phyloP scores from a whole-genome alignment of 805 yeast species.

The Saccharomyces eubayanus region DNA sequence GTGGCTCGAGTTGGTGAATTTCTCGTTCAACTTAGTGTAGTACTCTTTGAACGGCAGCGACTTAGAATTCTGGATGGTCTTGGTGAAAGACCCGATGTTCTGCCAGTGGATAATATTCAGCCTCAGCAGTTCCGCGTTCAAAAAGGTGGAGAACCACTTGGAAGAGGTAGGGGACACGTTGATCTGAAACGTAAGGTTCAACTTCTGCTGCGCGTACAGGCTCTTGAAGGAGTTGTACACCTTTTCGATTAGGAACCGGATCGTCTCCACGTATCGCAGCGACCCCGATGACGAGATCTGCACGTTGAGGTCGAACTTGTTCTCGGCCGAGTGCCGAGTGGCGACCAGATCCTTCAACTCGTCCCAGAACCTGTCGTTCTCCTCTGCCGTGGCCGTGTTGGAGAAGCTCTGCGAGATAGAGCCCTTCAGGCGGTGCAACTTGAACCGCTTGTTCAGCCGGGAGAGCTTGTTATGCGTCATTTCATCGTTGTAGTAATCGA shows the following conservation, averaged over 20 bases:
- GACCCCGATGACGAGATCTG: conserved; percentile 26
- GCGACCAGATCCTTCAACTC: conserved; percentile 1
- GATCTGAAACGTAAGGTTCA: conserved; percentile 16
- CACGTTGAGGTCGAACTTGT: background rate
- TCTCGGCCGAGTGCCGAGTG: background rate
- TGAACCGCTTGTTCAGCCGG: conserved; percentile 25
- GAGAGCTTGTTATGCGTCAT: conserved; percentile 21
- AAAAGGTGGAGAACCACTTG: conserved; percentile 28
- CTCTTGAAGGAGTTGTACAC: background rate
- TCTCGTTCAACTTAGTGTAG: conserved; percentile 20
- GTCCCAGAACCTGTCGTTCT: conserved; percentile 21
- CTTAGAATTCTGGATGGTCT: conserved; percentile 4
- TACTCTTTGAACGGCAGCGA: conserved; percentile 30
- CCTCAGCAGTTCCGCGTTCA: conserved; percentile 14
- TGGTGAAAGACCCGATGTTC: conserved; percentile 10
- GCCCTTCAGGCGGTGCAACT: conserved; percentile 22
- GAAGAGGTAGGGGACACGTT: conserved; percentile 24
- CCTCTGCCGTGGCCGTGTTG: conserved; percentile 5
- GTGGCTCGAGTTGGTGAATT: conserved; percentile 12
- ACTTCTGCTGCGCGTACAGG: conserved; percentile 1
- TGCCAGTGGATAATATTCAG: conserved; percentile 16
- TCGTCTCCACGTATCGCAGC: conserved; percentile 28
- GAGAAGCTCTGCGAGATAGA: conserved; percentile 21
- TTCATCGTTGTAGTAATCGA: conserved; percentile 30
- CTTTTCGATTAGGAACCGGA: conserved; percentile 23